Evolutionary conservation across 208 protist genomes (phyloP), one percentile per base, ranked within the genome.

Genomic region (Leptomonas pyrrhocoris): DNA sequence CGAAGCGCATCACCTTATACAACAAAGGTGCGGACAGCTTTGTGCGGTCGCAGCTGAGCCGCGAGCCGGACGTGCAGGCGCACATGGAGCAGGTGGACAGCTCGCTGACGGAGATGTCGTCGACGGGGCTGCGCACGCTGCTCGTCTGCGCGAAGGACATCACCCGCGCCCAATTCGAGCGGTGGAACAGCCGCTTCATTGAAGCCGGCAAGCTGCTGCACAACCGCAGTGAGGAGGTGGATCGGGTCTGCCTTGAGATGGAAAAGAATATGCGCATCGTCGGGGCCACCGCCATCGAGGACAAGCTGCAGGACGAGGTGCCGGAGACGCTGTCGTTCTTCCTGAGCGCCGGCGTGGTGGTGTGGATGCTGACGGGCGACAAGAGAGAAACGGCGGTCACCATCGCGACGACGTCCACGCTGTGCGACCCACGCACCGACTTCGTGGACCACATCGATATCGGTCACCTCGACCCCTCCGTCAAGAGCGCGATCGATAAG

Each of bases 311-410:
- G 79, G 90, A 98, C 19, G 77, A 93, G 50, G 97, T 98, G 19
- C 93, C 94, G 0, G 90, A 98, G 69, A 97, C 96, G n/a, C 87
- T 99, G 19, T 79, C 83, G 9, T 85, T 96, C n/a, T 90, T 99
- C 31, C 57, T 89, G 11, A 74, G 88, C 34, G 98, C 98, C 1
- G 95, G 95, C 7, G 96, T 99, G 30, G 82, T 97, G 2, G 63
- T 99, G 15, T 99, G 98, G 98, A 98, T 99, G 79, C 84, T 99
- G 13, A 99, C 98, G 12, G 98, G 98, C 48, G 98, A 99, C 83
- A 99, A 99, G 84, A 89, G 95, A 51, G 98, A 99, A 70, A 99
- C 97, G 80, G 90, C 90, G 12, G 87, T 94, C 27, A 94, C 90
- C 21, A 94, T 97, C 61, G 89, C 84, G 11, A 83, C 88, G n/a